Percentiles rank a stretch among this genome's conserved stretches.
Conservation (phyloP, 768 basidiomycete genomes). For the Lactarius hengduanensis region DNA sequence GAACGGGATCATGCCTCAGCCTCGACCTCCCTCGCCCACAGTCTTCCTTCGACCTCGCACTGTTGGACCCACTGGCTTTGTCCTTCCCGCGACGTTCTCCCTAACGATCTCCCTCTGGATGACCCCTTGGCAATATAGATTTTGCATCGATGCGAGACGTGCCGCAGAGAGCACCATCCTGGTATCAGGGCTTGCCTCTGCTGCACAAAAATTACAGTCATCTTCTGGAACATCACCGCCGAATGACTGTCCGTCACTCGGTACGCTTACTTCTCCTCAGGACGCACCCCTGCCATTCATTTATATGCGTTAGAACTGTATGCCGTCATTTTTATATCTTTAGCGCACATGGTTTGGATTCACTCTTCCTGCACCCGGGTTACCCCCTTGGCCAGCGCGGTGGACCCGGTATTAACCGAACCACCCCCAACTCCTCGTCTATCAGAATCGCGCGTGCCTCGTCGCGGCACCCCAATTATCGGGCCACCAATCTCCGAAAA, state of each 20-base stretch:
- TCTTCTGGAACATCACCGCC: slow-evolving; percentile 10
- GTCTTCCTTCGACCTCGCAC: slow-evolving; percentile 43
- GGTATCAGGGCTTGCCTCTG: slow-evolving; percentile 58
- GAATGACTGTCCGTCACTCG: slow-evolving; percentile 23
- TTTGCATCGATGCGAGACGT: slow-evolving; percentile 61
- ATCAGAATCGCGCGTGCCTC: slow-evolving; percentile 46
- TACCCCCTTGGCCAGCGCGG: slow-evolving; percentile 1
- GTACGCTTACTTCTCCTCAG: slow-evolving; percentile 15
- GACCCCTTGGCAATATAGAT: slow-evolving; percentile 41
- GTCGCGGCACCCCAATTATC: slow-evolving; percentile 38
- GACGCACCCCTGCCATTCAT: slow-evolving; percentile 7
- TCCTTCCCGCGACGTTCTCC: slow-evolving; percentile 51
- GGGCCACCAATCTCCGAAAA: slow-evolving; percentile 44
- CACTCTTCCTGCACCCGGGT: slow-evolving; percentile 19
- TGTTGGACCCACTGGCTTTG: slow-evolving; percentile 30
- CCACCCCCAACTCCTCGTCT: slow-evolving; percentile 32
- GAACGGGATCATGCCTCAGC: slow-evolving; percentile 38
- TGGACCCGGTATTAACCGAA: slow-evolving; percentile 8
- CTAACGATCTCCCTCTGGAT: slow-evolving; percentile 47
- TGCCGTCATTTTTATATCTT: slow-evolving; percentile 23
- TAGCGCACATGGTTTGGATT: slow-evolving; percentile 27
- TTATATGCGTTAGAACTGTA: slow-evolving; percentile 18
- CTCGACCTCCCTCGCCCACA: slow-evolving; percentile 43
- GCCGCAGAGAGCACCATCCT: slow-evolving; percentile 65
- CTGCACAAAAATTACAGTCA: slow-evolving; percentile 47